phyloP scores from a whole-genome alignment of 192 early-diverging fungal species.

The Coemansia sp. region DNA sequence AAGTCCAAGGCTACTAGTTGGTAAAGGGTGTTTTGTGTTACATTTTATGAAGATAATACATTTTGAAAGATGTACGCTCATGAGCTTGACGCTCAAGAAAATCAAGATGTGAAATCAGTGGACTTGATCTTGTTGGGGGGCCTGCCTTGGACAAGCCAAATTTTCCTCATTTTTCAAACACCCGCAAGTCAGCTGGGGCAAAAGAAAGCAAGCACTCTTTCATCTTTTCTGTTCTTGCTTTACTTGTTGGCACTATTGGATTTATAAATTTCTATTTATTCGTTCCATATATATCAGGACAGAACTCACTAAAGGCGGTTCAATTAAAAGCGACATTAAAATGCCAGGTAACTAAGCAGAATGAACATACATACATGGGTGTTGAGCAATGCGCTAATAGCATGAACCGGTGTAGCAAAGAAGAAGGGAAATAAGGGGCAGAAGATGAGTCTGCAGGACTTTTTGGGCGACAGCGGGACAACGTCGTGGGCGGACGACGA shows the following conservation, averaged over 20 bases:
- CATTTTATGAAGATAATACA: no score
- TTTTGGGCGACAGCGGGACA: conserved; percentile 48
- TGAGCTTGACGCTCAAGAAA: no score
- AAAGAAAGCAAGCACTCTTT: background rate
- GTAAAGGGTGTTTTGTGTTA: no score
- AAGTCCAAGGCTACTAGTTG: no score
- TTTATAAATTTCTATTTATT: background rate
- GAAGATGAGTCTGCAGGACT: conserved; percentile 85
- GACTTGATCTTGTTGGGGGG: background rate
- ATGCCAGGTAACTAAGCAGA: background rate
- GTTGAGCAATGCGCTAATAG: background rate
- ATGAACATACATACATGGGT: background rate
- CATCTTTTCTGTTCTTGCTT: background rate
- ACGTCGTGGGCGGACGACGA: conserved; percentile 92
- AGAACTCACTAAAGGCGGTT: background rate
- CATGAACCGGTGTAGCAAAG: conserved; percentile 41
- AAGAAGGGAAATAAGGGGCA: conserved; percentile 68
- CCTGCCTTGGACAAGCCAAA: background rate
- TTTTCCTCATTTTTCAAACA: background rate
- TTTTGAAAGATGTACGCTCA: no score
- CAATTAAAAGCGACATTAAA: background rate
- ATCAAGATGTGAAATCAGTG: background rate
- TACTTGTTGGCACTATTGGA: background rate
- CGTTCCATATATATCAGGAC: background rate
- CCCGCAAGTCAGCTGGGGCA: background rate